Evolutionary conservation across 192 early-diverging fungal species (phyloP), one percentile per base, ranked within the genome.

Genomic region (Backusella luteola): DNA sequence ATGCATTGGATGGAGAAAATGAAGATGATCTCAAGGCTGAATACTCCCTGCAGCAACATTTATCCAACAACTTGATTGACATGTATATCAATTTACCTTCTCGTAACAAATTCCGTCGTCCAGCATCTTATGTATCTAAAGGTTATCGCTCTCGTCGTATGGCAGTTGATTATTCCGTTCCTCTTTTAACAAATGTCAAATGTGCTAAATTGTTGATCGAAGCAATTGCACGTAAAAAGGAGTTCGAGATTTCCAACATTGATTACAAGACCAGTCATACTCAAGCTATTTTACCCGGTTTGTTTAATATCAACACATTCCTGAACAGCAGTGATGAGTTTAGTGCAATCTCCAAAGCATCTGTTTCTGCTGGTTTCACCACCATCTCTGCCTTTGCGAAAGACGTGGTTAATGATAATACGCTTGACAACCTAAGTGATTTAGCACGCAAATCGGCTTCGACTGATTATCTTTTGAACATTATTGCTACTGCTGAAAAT

Each of bases 61-160:
- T 99, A 85, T 90, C 95, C 35, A 98, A 95, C 89, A 97, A 97
- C 85, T 85, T 96, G 83, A 98, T 98, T 72, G 97, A 98, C 82
- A 86, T 98, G 78, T 99, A 99, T 88, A 94, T 99, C 88, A 99
- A 99, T 81, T 87, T 99, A 87, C 98, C 98, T 38, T 98, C 97
- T 52, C 96, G 94, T 81, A 99, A 99, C 88, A 85, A 91, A 67
- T 99, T 92, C 93, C 94, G 97, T 69, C 92, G 97, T 59, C 97
- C 96, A 59, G 95, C 98, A 34, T 92, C 90, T 77, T 99, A 98
- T 83, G 94, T 98, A 83, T 93, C 91, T 73, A 93, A 92, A 77
- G 98, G 98, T 39, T 99, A 99, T 87, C 90, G 90, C 76, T 94
- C 93, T 73, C 93, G 98, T 73, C 91, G 98, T 80, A 95, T 99